phyloP scores from a whole-genome alignment of 805 yeast species.

The Cyberlindnera xishuangbannaensis region DNA sequence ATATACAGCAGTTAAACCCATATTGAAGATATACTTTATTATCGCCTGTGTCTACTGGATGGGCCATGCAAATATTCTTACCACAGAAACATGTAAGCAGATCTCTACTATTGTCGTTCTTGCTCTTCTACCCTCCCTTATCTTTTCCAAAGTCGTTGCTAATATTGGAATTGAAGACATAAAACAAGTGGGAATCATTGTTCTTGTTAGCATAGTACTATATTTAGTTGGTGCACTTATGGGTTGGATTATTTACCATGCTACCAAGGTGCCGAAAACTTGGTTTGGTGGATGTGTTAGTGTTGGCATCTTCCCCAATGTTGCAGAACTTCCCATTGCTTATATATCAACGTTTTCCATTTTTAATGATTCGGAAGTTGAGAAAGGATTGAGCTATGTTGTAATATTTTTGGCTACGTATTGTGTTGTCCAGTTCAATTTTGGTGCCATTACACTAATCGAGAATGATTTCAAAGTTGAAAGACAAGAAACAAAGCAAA shows the following conservation, averaged over 20 bases:
- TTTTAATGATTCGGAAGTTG: constrained; percentile 36
- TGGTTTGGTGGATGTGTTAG: constrained; percentile 70
- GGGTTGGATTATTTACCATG: constrained; percentile 4
- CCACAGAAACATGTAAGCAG: constrained; percentile 57
- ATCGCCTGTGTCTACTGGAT: constrained; percentile 59
- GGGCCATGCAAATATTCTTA: constrained; percentile 51
- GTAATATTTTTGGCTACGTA: constrained; percentile 1
- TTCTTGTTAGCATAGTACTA: constrained; percentile 34
- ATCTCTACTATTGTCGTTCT: constrained; percentile 59
- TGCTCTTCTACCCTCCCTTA: constrained; percentile 59
- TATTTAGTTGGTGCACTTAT: constrained; percentile 30
- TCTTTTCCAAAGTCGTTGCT: constrained; percentile 56
- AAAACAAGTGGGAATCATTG: constrained; percentile 62
- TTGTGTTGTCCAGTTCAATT: constrained; percentile 47
- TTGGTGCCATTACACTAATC: constrained; percentile 68
- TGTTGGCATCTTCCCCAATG: constrained; percentile 70
- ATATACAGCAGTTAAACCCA: constrained; percentile 67
- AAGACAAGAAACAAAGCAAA: constrained; percentile 1
- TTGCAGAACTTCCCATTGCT: constrained; percentile 74
- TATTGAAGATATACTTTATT: constrained; percentile 67
- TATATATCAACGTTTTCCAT: constrained; percentile 75
- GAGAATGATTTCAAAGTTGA: constrained; percentile 48
- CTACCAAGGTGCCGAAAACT: constrained; percentile 39
- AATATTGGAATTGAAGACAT: constrained; percentile 60
- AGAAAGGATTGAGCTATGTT: constrained; percentile 2